Evolutionary conservation across 2,329 filamentous ascomycete species (phyloP), one percentile per base, ranked within the genome.

Genomic region (Monosporascus cannonballus): DNA sequence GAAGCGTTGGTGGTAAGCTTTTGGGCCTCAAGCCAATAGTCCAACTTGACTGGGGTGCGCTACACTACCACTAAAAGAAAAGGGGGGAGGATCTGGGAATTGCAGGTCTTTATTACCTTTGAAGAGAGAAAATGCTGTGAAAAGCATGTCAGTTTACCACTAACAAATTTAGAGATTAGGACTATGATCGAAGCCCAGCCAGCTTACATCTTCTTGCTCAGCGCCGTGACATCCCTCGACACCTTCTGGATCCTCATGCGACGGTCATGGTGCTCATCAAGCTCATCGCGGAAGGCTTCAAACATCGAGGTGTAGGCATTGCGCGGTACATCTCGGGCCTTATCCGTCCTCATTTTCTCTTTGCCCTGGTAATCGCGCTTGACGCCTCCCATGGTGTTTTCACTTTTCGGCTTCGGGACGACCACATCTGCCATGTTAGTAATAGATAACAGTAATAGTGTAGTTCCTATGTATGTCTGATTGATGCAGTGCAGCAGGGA

Each of bases 241-340:
- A 86, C 87, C 75, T 97, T 99, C 66, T 95, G 89, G 61, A 96
- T 84, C 50, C 87, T 83, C 73, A 96, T 92, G 52, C 91, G 82
- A 17, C 94, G 86, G 71, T 97, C 94, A 70, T 99, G 90, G 68
- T 97, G 93, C 71, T 94, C 84, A 66, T 99, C 94, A 27, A 99
- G 78, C 71, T 96, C 92, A 64, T 87, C 79, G 49, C 92, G 86
- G 69, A 97, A 96, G 7, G 70, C 74, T 69, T 90, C 87, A 68
- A 99, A 99, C 80, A 97, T 91, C 59, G 85, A 71, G 56, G 84
- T 83, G 66, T 83, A 85, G 15, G 72, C 72, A 53, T 72, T 75
- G 54, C 67, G 67, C 5, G 73, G 70, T 20, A 63, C 64, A 45
- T 71, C 68, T 18, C 63, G 58, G 47, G 57, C 63, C 48, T 55